Evolutionary conservation across 129 eudicot genomes (phyloP), one percentile per base, ranked within the genome.

Genomic region (Chrysanthemum lavandulifolium): DNA sequence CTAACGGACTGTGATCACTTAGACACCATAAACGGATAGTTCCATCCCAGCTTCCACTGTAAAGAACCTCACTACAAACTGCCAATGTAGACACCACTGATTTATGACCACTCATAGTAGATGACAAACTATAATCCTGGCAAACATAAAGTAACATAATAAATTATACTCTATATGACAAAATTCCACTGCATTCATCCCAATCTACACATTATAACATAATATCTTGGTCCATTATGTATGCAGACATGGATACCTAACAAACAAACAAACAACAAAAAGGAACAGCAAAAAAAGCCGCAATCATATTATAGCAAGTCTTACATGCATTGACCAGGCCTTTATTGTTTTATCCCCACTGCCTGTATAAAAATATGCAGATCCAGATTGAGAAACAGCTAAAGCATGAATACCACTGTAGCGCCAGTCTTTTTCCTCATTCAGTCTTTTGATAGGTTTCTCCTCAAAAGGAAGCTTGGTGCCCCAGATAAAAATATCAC

Each of bases 1-100:
- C 76, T 81, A 93, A 77, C 50, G 90, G 88, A 68, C 88, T 87
- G 60, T 93, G 98, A 75, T 93, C 96, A 77, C 83, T 81, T 48
- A 93, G 90, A 74, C 86, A 75, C 98, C 98, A 93, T 81, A 93
- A 61, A 5, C 96, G 85, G 19, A 93, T 85, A 25, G 95, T 87
- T 75, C 98, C 98, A 73, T 93, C 98, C 98, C 98, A 93, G 71
- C 98, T 93, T 75, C 98, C 98, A 77, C 98, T 93, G 49, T 87
- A 92, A 23, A 92, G 90, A 78, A 89, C 85, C 56, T 87, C 90
- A 67, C 76, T 72, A 72, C 82, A 80, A 67, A 87, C 81, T 50
- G 83, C 87, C 66, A 92, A 71, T n/a, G 88, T 53, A 19, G 92
- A 92, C 47, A 92, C 98, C 49, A 89, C 95, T 54, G 98, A 89